A percentile compares a stretch with the other conserved stretches of the same genome.
Conservation (phyloP, 495 filamentous ascomycete genomes). For the Penicillium manginii region DNA sequence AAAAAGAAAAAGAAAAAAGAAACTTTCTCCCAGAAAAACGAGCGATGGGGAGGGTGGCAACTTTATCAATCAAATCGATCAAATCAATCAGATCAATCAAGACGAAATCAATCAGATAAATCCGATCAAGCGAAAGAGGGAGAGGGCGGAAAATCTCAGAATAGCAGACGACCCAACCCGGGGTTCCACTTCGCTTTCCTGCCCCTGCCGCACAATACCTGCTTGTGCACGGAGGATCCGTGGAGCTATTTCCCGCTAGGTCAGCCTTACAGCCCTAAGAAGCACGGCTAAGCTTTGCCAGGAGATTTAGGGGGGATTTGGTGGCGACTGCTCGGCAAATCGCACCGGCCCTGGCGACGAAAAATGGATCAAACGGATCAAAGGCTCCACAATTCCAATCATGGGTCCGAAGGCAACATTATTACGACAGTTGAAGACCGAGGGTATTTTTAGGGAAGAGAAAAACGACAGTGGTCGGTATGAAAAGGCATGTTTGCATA, state of each 20-base stretch:
- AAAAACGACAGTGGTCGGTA: too few relatives aligned
- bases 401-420: constrained; percentile 1
- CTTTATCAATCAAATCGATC: constrained; percentile 15
- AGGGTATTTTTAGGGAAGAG: not conserved
- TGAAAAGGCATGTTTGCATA: not conserved
- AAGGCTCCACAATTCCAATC: not conserved
- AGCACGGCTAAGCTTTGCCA: constrained; percentile 5
- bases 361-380: not conserved
- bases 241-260: not conserved
- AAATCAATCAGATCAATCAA: constrained; percentile 8
- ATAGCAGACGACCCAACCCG: not conserved
- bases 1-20: too few relatives aligned
- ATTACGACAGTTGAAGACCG: not conserved
- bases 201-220: not conserved
- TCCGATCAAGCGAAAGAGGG: not conserved
- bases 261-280: constrained; percentile 3
- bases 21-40: not conserved
- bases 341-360: not conserved
- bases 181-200: not conserved
- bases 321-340: constrained; percentile 13
- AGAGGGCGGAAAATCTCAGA: not conserved
- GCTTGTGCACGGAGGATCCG: not conserved
- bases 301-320: not conserved
- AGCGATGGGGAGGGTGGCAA: not conserved
- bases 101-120: constrained; percentile 1